Evolutionary conservation across 1,139 yeast genomes (phyloP).

Genomic region (Petasospora fabianii): DNA sequence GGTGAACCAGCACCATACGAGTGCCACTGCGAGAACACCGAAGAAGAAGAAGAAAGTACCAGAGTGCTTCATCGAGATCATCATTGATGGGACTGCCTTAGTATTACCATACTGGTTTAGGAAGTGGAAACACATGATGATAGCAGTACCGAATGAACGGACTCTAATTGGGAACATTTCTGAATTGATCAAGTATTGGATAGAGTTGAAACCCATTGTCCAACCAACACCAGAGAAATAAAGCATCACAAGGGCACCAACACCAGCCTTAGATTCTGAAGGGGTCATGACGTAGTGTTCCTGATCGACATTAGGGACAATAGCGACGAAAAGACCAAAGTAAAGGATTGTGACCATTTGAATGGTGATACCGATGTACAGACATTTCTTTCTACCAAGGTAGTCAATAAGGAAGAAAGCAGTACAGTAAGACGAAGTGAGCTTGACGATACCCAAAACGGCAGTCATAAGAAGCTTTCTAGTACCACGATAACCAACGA

Average conservation of each 20-base stretch:
- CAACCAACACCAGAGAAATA: slow-evolving; percentile 53
- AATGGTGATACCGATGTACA: slow-evolving; percentile 37
- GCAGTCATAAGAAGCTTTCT: slow-evolving; percentile 53
- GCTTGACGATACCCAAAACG: slow-evolving; percentile 48
- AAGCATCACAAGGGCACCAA: slow-evolving; percentile 50
- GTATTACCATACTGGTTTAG: slow-evolving; percentile 58
- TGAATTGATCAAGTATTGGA: slow-evolving; percentile 51
- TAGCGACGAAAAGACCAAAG: slow-evolving; percentile 44
- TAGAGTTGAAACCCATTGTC: slow-evolving; percentile 58
- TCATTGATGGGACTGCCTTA: slow-evolving; percentile 52
- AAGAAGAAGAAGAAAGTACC: slow-evolving; percentile 54
- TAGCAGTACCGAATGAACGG: slow-evolving; percentile 49
- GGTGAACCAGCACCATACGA: slow-evolving; percentile 46
- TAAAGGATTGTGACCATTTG: slow-evolving; percentile 31
- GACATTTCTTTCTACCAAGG: slow-evolving; percentile 44
- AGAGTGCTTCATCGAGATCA: slow-evolving; percentile 42
- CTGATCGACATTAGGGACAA: slow-evolving; percentile 44
- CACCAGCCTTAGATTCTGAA: slow-evolving; percentile 38
- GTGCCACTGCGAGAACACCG: slow-evolving; percentile 39
- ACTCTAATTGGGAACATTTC: slow-evolving; percentile 55
- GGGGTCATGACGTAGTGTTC: slow-evolving; percentile 31
- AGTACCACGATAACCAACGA: slow-evolving; percentile 39
- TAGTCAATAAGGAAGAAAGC: slow-evolving; percentile 43
- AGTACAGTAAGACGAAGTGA: slow-evolving; percentile 40
- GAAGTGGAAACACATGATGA: slow-evolving; percentile 55